Base-by-base conservation (phyloP, 345 rosid species). In the Eucalyptus shirleyi region DNA sequence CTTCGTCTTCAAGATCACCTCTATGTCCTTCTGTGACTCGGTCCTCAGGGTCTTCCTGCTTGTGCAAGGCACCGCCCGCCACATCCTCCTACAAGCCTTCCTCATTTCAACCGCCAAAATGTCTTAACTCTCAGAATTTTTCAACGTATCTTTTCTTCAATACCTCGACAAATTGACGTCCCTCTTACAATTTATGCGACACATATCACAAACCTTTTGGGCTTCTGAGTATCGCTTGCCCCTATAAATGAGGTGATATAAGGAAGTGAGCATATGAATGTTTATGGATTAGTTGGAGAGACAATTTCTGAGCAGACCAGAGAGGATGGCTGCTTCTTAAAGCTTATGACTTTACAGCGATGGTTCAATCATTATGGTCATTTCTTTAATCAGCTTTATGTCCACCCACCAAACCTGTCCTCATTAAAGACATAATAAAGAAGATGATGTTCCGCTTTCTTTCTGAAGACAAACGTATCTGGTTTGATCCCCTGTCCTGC, bases 1-100 rank as follows among this genome's bases (percentile, higher is more conserved):
- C 91, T 92, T 93, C 1, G 89, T 86, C 62, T 90, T 90, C 87
- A 92, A 90, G 50, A 93, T 93, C 32, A 90, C 93, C n/a, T 92
- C 90, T 16, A 93, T 93, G 56, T 89, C 89, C 87, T 90, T 90
- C 87, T 47, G 89, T 6, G 93, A 92, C 12, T 93, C 92, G 1
- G 91, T 88, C 87, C 93, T 87, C 88, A 89, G 67, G 50, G 88
- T 60, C 44, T 88, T 90, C 87, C 81, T 88, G 87, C 88, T 89
- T 6, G 91, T 89, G 80, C 93, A 90, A 23, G 94, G 93, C 81
- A 93, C 93, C 53, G 50, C 92, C 88, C 91, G 49, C 91, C 91
- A 91, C 92, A 92, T 90, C 89, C 83, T 93, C 16, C 88, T 53
- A 67, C 32, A 90, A 7, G 87, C 93, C 89, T 87, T 90, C 89